Evolutionary conservation across 345 rosid species (phyloP), one percentile per base, ranked within the genome.

Genomic region (Erysimum cheiranthoides): DNA sequence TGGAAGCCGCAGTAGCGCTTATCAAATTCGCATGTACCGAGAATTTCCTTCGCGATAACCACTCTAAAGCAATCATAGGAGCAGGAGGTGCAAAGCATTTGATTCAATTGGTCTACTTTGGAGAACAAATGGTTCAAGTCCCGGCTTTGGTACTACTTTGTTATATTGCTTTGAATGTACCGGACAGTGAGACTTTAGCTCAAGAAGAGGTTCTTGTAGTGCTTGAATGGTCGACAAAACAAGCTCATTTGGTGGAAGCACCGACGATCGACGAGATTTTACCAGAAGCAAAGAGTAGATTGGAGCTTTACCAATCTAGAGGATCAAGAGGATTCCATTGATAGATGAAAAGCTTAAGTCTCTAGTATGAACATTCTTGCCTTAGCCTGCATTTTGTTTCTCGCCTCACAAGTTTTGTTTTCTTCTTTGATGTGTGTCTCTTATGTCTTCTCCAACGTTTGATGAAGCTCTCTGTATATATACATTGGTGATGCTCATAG

Each of bases 301-400:
- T 88, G 81, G 91, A 87, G 66, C 88, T 88, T 58, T 90, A 87
- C 63, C 96, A 87, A 75, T 87, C 93, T 52, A 89, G 97, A 80
- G 90, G 90, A 18, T 81, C 90, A 66, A 81, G 85, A 82, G 83
- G 88, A 43, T 86, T 83, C 69, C 78, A 87, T 61, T 85, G 69
- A 84, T 53, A 34, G 12, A 59, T 10, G 9, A 5, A 45, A 62
- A 35, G 60, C 16, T 65, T 59, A 51, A 52, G 10, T 56, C 46
- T 63, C 46, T 63, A 68, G 79, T 51, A 61, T 68, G 57, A 52
- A 61, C 70, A 61, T 28, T 56, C 10, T 60, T 47, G 47, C 2
- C 47, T 43, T 43, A 43, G 47, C 14, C 47, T 43, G 47, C 10
- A 3, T 51, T 34, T 56, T 46, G 5, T 5, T 12, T 16, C 35